Evolutionary conservation across 176 grass and related monocot species (phyloP), one percentile per base, ranked within the genome.

Genomic region (Oropetium thomaeum): DNA sequence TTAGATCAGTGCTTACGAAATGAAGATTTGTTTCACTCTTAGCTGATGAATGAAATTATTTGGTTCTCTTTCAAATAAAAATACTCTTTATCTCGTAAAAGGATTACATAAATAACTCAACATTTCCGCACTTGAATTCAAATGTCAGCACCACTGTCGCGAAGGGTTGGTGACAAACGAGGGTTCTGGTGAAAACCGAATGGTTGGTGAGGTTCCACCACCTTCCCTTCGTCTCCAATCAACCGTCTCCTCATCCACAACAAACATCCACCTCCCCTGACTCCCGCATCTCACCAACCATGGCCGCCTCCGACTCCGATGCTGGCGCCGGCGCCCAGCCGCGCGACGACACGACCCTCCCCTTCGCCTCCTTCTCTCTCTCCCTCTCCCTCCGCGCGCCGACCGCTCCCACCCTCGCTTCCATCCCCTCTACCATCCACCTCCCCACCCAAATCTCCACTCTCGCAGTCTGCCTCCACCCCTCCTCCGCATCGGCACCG

Each of bases 311-410:
- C n/a, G n/a, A n/a, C 78, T 70, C 81, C 62, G 80, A 75, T 55
- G 42, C 31, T 42, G 33, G 68, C 76, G 26, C 80, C 81, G 59
- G 73, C 67, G 70, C 84, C 23, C 84, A 65, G 15, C 69, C 22
- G 8, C 77, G 55, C 48, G 83, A 85, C 40, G 83, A 88, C 38
- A 78, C 54, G 7, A 80, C 7, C 57, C 84, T 86, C 63, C 83
- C 95, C 45, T 84, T 89, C 55, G 78, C 89, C 28, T 79, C 89
- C 79, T 88, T 89, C 68, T 82, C 89, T 1, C 84, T 92, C 73
- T 60, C 82, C 25, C 64, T 93, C 78, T 67, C 66, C 65, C 42
- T 86, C 25, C 54, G 81, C 65, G 69, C 81, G 20, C 70, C 79
- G 14, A 39, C 76, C 29, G 26, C 63, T 44, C 67, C 82, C 60